Evolutionary conservation across 805 yeast genomes (phyloP).

Genomic region (Debaryomyces castellii): DNA sequence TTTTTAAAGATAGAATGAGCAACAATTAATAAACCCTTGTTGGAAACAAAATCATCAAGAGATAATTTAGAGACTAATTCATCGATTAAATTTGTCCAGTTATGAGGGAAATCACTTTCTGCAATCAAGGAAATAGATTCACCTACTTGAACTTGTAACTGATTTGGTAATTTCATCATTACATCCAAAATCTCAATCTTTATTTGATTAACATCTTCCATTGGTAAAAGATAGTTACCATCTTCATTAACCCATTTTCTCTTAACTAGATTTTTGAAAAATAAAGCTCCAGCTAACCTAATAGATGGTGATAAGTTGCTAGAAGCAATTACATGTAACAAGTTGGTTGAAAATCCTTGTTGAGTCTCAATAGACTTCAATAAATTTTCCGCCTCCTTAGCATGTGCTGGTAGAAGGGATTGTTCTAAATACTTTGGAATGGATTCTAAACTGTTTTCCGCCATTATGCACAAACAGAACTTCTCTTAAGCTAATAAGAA

Average conservation of each 20-base stretch:
- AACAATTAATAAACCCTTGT: constrained; percentile 84
- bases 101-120: constrained; percentile 90
- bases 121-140: constrained; percentile 93
- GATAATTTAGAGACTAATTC: constrained; percentile 69
- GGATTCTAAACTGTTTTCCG: constrained; percentile 42
- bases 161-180: constrained; percentile 79
- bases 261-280: constrained; percentile 82
- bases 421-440: constrained; percentile 58
- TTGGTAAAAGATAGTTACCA: constrained; percentile 68
- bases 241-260: constrained; percentile 90
- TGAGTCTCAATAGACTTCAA: constrained; percentile 61
- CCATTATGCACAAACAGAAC: constrained; percentile 16
- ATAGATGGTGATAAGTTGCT: constrained; percentile 51
- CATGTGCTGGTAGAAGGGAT: constrained; percentile 61
- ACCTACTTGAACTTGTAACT: constrained; percentile 88
- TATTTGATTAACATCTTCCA: constrained; percentile 62
- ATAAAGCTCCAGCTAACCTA: constrained; percentile 85
- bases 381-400: constrained; percentile 66
- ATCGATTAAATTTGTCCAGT: constrained; percentile 79
- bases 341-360: constrained; percentile 72
- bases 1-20: constrained; percentile 95
- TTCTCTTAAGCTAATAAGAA: neutral
- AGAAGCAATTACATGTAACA: constrained; percentile 77
- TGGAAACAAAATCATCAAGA: constrained; percentile 63
- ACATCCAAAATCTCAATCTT: constrained; percentile 78